Base-by-base conservation (phyloP, 768 basidiomycete genomes). In the Fistulinella prunicolor region DNA sequence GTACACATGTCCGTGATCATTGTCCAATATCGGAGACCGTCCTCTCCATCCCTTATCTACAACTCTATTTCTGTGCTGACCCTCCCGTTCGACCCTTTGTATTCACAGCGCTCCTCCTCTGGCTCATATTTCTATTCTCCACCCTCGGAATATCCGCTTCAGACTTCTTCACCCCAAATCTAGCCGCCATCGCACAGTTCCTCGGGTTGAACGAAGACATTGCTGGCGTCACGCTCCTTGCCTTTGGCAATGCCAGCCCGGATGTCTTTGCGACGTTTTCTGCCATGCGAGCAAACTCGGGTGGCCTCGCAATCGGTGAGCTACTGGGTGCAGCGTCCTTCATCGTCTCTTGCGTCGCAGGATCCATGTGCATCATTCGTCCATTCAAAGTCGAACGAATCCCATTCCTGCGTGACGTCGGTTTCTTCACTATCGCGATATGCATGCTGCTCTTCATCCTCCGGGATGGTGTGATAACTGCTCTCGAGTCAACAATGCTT, bases 121-220 rank as follows among this genome's bases (percentile, higher is more conserved):
- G 92, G 92, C 79, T 93, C 16, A 56, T 83, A 22, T 96, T 97
- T 73, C 83, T 99, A 45, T 98, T 99, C 73, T 93, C 93, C 19
- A 94, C 89, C 29, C 85, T 97, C 29, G 94, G 94, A 4, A 96
- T 96, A 64, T 86, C 85, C 54, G 94, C 94, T 6, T 89, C 93
- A 16, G 95, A 98, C 69, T 97, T 97, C 71, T 98, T 98, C 76
- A 94, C 89, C 43, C 94, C 94, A 1, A 98, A 99, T 66, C 78
- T 99, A 16, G 87, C 89, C 0, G 91, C 94, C 1, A 86, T 97
- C 26, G 83, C 95, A 0, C 79, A 85, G 42, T 71, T 89, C 4
- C 79, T 99, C 4, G 89, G 93, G 0, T 69, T 99, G 34, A 89
- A 89, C 58, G 94, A 99, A 63, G 89, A 90, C 46, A 84, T 97